These are phyloP conservation scores for Ustilago nuda DNA, from an alignment of 1,284 basidiomycete genomes.

Conservation along the genomic window DNA sequence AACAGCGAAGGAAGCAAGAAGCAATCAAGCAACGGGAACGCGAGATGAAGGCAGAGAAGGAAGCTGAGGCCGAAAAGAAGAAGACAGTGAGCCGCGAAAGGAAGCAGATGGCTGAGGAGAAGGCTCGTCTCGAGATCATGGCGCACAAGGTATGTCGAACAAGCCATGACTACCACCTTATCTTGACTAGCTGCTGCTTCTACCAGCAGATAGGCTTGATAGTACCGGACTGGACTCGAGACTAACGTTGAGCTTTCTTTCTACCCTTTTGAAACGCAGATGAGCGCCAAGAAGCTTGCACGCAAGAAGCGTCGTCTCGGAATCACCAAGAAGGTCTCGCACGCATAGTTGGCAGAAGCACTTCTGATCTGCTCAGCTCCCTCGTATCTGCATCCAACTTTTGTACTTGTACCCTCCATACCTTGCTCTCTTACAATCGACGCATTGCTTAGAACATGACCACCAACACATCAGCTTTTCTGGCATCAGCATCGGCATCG, in stretches of 20 bases:
- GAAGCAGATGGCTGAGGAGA: slow-evolving; percentile 57
- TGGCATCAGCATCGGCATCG: not conserved
- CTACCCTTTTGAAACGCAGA: slow-evolving; percentile 18
- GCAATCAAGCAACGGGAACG: slow-evolving; percentile 54
- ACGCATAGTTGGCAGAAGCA: slow-evolving; percentile 18
- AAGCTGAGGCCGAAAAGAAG: slow-evolving; percentile 44
- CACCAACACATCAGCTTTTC: not conserved
- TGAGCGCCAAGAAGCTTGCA: slow-evolving; percentile 56
- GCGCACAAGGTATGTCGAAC: slow-evolving; percentile 50
- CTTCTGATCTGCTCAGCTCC: not conserved
- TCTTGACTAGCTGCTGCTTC: not conserved
- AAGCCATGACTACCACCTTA: not conserved
- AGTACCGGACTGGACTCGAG: not conserved
- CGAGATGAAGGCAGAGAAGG: slow-evolving; percentile 55
- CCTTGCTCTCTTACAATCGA: slow-evolving; percentile 3
- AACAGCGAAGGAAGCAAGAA: slow-evolving; percentile 49
- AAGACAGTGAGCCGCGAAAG: slow-evolving; percentile 47
- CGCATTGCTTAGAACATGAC: not conserved
- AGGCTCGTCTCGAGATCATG: slow-evolving; percentile 56
- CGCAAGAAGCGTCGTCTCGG: slow-evolving; percentile 55
- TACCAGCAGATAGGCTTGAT: not conserved
- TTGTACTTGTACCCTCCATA: slow-evolving; percentile 35
- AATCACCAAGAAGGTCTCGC: slow-evolving; percentile 58
- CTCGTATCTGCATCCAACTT: not conserved
- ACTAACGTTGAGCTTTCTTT: not conserved